Conservation (phyloP, 83 land plant species). For the Picea abies region DNA sequence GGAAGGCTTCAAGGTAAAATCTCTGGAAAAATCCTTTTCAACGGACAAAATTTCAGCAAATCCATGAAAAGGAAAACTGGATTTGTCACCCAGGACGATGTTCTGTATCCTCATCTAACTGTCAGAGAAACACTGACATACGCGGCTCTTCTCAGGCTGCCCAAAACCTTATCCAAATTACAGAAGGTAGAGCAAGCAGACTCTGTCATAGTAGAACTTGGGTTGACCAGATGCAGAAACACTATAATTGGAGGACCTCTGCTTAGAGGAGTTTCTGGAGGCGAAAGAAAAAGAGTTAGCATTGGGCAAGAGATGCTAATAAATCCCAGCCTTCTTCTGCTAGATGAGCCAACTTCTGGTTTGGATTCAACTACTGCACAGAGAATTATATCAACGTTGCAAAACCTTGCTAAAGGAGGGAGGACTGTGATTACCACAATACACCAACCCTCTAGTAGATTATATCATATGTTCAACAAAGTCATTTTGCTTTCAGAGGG, state of each 20-base stretch:
- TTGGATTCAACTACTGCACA: slow-evolving; percentile 82
- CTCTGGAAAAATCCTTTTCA: slow-evolving; percentile 74
- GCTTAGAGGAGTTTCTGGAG: slow-evolving; percentile 78
- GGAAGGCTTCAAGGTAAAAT: slow-evolving; percentile 50
- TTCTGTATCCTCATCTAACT: slow-evolving; percentile 81
- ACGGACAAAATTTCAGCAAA: slow-evolving; percentile 59
- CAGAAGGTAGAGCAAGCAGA: slow-evolving; percentile 62
- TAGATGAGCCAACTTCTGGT: slow-evolving; percentile 85
- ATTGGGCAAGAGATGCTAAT: slow-evolving; percentile 84
- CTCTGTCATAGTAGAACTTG: slow-evolving; percentile 60
- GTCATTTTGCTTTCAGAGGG: slow-evolving; percentile 62
- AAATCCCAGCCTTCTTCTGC: slow-evolving; percentile 73
- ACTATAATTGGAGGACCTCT: slow-evolving; percentile 79
- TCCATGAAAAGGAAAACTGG: slow-evolving; percentile 51
- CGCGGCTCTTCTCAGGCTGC: slow-evolving; percentile 68
- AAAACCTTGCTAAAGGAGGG: slow-evolving; percentile 56
- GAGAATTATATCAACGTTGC: slow-evolving; percentile 52
- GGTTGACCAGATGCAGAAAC: slow-evolving; percentile 53
- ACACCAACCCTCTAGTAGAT: slow-evolving; percentile 75
- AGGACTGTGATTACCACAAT: slow-evolving; percentile 60
- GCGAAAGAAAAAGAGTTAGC: slow-evolving; percentile 82
- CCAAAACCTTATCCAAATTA: slow-evolving; percentile 33
- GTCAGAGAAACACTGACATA: slow-evolving; percentile 68
- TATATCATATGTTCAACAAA: slow-evolving; percentile 68
- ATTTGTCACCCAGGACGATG: slow-evolving; percentile 80